These are phyloP conservation scores for Eutrema heterophyllum DNA, from an alignment of 345 rosid species.

Conservation along the genomic window DNA sequence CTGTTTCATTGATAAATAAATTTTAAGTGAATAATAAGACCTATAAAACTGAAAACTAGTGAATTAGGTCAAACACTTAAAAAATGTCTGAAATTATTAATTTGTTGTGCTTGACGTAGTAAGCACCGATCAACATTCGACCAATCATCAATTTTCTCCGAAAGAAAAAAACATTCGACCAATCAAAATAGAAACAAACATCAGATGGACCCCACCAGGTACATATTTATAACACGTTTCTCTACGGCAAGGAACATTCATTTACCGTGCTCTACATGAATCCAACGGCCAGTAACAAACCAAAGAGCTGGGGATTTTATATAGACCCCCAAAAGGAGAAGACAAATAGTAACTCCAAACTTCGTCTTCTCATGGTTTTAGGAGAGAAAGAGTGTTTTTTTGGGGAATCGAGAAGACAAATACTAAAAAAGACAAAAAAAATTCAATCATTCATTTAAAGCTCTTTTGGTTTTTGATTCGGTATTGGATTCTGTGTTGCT, in stretches of 20 bases:
- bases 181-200: not conserved
- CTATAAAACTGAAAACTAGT: not conserved
- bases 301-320: not conserved
- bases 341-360: not conserved
- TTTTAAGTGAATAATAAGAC: too few relatives aligned
- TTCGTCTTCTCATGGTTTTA: not conserved
- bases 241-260: not conserved
- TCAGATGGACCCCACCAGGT: not conserved
- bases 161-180: not conserved
- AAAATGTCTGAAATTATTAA: not conserved
- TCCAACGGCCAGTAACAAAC: conserved; percentile 10
- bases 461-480: conserved; percentile 9
- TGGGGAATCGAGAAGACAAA: not conserved
- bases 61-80: conserved; percentile 12
- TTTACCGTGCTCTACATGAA: not conserved
- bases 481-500: conserved; percentile 28
- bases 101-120: conserved; percentile 1
- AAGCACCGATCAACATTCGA: conserved; percentile 11
- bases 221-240: not conserved
- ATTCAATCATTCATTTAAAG: conserved; percentile 7
- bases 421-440: not conserved
- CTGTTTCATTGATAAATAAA: too few relatives aligned
- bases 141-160: not conserved
- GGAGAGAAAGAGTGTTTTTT: not conserved
- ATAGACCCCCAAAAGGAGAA: not conserved